Evolutionary conservation across 2,329 filamentous ascomycete genomes (phyloP), one percentile per base, ranked within the genome.

Genomic region (Colletotrichum tropicicola): DNA sequence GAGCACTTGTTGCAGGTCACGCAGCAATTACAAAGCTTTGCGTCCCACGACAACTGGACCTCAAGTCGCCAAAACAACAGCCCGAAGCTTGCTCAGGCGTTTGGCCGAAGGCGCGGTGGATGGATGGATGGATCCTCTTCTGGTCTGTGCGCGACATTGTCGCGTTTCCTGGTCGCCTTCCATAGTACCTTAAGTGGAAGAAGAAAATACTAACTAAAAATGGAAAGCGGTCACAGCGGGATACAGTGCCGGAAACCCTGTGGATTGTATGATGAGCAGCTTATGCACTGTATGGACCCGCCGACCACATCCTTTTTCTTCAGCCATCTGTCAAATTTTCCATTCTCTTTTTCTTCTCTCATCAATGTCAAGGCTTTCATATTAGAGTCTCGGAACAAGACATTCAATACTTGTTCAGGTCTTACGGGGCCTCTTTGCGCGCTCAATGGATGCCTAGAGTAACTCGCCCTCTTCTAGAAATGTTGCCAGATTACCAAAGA

Each of bases 371-470:
- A 85, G 89, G 91, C 93, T 91, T 92, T 91, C 89, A 92, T 92
- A 92, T 95, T 98, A 98, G 96, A 99, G 96, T 99, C 96, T 97
- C 95, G 94, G 92, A 92, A 89, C 89, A 92, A 89, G 92, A 89
- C 79, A 77, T 77, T 94, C 92, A 93, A 87, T 98, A 88, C 92
- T 93, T 94, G 89, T 92, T 93, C 92, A 97, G 93, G 88, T 91
- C 87, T 89, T 85, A 79, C 79, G 85, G 82, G 87, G 91, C 84
- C 87, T 92, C 94, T 91, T n/a, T 83, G 92, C 94, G 95, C 93
- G 96, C 96, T 99, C 94, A 88, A 94, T 90, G 93, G 94, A 92
- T 86, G 92, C 92, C 95, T 91, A 93, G 97, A 92, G 92, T 77
- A 84, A 88, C 84, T 83, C 79, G 85, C 89, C 87, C 89, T 91